Evolutionary conservation across 2,329 filamentous ascomycete species (phyloP), one percentile per base, ranked within the genome.

Genomic region (Neopestalotiopsis sp.): DNA sequence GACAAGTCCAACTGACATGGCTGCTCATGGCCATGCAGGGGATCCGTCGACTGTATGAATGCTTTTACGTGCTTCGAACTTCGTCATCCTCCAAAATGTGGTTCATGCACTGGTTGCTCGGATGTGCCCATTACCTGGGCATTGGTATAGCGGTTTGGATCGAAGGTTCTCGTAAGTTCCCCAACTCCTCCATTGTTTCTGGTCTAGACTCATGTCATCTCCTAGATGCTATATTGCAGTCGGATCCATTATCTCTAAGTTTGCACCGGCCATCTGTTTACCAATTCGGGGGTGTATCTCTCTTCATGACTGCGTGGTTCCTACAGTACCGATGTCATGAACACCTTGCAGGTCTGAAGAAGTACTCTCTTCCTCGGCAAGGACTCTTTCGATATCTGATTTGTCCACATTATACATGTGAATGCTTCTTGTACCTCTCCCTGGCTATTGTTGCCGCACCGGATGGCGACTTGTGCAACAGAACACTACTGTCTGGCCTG

Each of bases 321-420:
- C 84, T 92, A 72, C 96, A 99, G 78, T 88, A 95, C 79, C 85
- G 89, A 72, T 93, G 91, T 75, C 93, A 95, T 77, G 81, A 82
- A 67, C 85, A 95, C 74, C 86, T 96, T 24, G 89, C 90, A 57
- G 86, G 87, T 52, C 82, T 96, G 69, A 88, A 89, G 77, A 95
- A 94, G 77, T 98, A 99, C 80, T 92, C 92, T 12, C 85, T 98
- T 30, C 95, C 95, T 0, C 83, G 86, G 2, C 86, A 92, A 69
- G 90, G 91, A 2, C 81, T 92, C 68, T 99, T 98, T 79, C 84
- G 84, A 59, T 84, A 85, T 68, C 80, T 97, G 28, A 81, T 98
- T 52, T 97, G 93, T 74, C 94, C 96, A 20, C 96, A 99, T 81
- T 99, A 98, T 80, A 92, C 92, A 3, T 94, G 92, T 75, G 96